Percentiles rank a stretch among this genome's conserved stretches.
phyloP scores from a whole-genome alignment of 106 monocot species.

The Triglochin maritima region DNA sequence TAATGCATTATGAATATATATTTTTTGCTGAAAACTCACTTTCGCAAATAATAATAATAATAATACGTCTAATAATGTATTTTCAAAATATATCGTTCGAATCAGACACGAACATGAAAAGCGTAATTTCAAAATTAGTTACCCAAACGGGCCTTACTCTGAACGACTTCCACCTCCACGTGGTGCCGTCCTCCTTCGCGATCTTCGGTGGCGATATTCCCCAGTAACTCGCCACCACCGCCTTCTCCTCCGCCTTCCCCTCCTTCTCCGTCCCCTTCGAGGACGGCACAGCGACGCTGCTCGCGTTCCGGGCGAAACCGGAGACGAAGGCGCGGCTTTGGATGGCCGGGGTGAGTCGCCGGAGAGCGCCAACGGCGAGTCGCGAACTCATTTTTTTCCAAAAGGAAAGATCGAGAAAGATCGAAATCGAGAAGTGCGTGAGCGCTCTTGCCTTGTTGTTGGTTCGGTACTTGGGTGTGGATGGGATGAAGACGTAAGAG shows the following conservation, averaged over 20 bases:
- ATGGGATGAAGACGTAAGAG: background rate
- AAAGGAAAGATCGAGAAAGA: background rate
- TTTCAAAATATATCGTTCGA: no score
- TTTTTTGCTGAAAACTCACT: no score
- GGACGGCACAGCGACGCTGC: background rate
- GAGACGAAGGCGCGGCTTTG: no score
- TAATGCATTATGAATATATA: no score
- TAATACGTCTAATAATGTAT: no score
- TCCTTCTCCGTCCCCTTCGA: constrained; percentile 3
- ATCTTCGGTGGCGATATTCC: constrained; percentile 38
- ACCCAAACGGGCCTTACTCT: constrained; percentile 19
- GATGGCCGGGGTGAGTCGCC: background rate
- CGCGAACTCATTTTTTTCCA: constrained; percentile 1
- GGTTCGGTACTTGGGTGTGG: background rate
- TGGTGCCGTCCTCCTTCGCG: constrained; percentile 49
- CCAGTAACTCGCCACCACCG: constrained; percentile 46
- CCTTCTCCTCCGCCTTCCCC: constrained; percentile 19
- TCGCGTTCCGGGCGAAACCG: background rate
- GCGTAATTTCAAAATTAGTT: no score
- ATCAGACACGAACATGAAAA: no score
- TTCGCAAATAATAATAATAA: no score
- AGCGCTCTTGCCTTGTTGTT: background rate
- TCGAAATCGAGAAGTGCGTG: background rate
- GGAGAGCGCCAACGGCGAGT: background rate
- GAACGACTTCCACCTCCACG: constrained; percentile 83